Base-by-base conservation (phyloP, 2,329 filamentous ascomycete genomes). In the Pezicula radicicola region DNA sequence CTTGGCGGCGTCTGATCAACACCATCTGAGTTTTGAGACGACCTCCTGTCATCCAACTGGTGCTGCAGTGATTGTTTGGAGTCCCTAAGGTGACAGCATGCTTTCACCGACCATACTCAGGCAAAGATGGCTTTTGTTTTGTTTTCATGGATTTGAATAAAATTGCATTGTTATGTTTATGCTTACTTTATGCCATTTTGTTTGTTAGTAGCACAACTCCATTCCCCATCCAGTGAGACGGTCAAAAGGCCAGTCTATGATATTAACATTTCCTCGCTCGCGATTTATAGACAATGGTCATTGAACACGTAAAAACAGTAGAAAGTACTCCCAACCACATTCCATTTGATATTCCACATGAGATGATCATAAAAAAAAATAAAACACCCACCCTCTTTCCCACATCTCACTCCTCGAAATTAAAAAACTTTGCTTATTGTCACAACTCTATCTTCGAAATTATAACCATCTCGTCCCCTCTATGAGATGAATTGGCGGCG, bases 401-500 rank as follows among this genome's bases (percentile, higher is more conserved):
- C 50, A 52, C 41, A 50, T 44, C 45, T 50, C 50, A 51, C 25
- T 50, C 47, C 42, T 44, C 49, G 30, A 55, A 55, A 60, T 57
- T 54, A 53, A 50, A 51, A 25, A 47, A 40, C 37, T 16, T 40
- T 21, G 37, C 19, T 40, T 21, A 2, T 9, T 21, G n/a, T 21
- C 19, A 16, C 19, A 40, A 40, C n/a, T 18, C 18, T 10, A 19
- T 16, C 40, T 42, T 16, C 18, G 9, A 21, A 10, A 44, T 51
- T 35, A 51, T 19, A 42, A 6, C 25, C 28, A 37, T 30, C 45
- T 45, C 48, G 19, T 54, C 49, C 18, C 27, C 13, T 51, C 54
- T 54, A 62, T 41, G 55, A 52, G 50, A 62, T 56, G 52, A 60
- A 62, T 21, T 54, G 36, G 6, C 60, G 58, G 27, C 52, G 51